Percentiles rank a stretch among this genome's conserved stretches.
phyloP scores from a whole-genome alignment of 805 yeast species.

The Lachancea lanzarotensis region DNA sequence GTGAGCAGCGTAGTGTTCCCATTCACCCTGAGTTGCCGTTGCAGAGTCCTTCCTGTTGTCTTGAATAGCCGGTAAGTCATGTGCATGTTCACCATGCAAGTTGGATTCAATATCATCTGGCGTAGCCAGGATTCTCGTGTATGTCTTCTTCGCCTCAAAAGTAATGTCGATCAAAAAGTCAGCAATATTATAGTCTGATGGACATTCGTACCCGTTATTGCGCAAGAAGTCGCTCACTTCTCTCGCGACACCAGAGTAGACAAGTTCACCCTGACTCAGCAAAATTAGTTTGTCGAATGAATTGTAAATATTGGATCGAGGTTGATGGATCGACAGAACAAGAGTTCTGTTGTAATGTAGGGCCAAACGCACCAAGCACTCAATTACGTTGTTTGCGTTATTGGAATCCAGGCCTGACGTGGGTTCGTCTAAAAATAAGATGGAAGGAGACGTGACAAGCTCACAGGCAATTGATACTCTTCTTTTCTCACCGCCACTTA shows the following conservation, averaged over 20 bases:
- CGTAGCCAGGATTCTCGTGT: conserved; percentile 3
- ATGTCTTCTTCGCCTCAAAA: conserved; percentile 40
- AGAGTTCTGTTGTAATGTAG: conserved; percentile 79
- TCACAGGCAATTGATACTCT: conserved; percentile 93
- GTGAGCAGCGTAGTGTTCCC: conserved; percentile 82
- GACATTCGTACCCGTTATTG: conserved; percentile 72
- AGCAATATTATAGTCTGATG: conserved; percentile 86
- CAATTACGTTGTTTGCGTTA: conserved; percentile 88
- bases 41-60: conserved; percentile 14
- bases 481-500: conserved; percentile 76
- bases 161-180: conserved; percentile 90
- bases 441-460: conserved; percentile 79
- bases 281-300: conserved; percentile 77
- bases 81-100: conserved; percentile 22
- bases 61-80: conserved; percentile 20
- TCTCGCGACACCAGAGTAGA: conserved; percentile 80
- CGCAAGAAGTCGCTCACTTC: conserved; percentile 71
- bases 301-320: conserved; percentile 91
- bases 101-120: conserved; percentile 28
- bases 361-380: conserved; percentile 73
- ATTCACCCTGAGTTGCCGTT: conserved; percentile 63
- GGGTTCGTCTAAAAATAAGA: conserved; percentile 83
- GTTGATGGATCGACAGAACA: conserved; percentile 93
- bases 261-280: conserved; percentile 76
- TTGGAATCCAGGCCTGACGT: conserved; percentile 94